phyloP scores from a whole-genome alignment of 305 asterid species.

The Rubia peregrina region DNA sequence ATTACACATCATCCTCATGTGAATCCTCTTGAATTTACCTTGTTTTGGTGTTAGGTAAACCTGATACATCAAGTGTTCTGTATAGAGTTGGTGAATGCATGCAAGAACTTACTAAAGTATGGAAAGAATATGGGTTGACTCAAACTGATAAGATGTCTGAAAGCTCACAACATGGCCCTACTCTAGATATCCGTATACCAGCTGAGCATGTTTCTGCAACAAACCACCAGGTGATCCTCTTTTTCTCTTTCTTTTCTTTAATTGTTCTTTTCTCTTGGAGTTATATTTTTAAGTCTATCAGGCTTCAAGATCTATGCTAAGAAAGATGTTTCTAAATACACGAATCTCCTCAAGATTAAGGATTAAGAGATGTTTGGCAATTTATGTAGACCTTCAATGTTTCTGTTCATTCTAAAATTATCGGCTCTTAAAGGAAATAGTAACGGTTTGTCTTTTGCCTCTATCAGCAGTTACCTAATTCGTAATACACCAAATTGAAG shows the following conservation, averaged over 20 bases:
- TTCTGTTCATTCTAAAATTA: neutral
- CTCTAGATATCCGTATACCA: conserved; percentile 89
- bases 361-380: neutral
- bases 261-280: neutral
- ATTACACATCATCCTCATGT: neutral
- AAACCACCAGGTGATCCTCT: conserved; percentile 77
- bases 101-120: conserved; percentile 79
- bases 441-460: too few relatives aligned
- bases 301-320: neutral
- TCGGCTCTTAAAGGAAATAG: neutral
- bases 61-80: conserved; percentile 57
- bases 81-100: conserved; percentile 96
- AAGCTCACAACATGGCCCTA: conserved; percentile 68
- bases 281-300: neutral
- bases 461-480: too few relatives aligned
- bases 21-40: neutral
- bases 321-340: neutral
- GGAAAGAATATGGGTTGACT: conserved; percentile 73
- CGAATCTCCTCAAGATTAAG: neutral
- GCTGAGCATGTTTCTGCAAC: conserved; percentile 97
- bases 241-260: neutral
- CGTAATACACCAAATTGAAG: too few relatives aligned
- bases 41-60: conserved; percentile 51
- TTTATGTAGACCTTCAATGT: neutral
- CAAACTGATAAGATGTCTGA: conserved; percentile 59